phyloP scores from a whole-genome alignment of 2,329 filamentous ascomycete species.

The Diaporthe aspalathi region DNA sequence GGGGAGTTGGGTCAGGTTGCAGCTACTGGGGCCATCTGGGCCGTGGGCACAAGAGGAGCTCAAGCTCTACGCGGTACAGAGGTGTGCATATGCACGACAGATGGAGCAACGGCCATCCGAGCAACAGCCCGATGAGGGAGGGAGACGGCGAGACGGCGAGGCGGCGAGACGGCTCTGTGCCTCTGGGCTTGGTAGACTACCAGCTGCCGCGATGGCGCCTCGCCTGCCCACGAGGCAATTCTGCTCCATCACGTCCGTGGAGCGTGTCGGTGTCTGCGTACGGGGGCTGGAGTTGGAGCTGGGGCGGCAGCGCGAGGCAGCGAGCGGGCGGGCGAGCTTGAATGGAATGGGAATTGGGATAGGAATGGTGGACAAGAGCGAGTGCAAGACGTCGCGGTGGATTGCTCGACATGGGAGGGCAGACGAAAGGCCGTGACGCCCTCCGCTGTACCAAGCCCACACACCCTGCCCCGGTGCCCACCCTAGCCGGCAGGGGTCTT shows the following conservation, averaged over 20 bases:
- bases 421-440: slow-evolving; percentile 36
- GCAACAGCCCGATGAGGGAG: not conserved
- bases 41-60: not conserved
- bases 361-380: slow-evolving; percentile 28
- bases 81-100: slow-evolving; percentile 10
- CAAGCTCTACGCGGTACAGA: not conserved
- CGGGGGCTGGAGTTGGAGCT: not conserved
- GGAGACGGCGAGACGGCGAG: not conserved
- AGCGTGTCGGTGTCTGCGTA: not conserved
- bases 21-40: not conserved
- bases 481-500: slow-evolving; percentile 29
- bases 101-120: slow-evolving; percentile 7
- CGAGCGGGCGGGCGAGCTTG: not conserved
- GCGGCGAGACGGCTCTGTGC: not conserved
- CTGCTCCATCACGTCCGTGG: not conserved
- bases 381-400: slow-evolving; percentile 38
- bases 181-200: too few relatives aligned
- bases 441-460: slow-evolving; percentile 38
- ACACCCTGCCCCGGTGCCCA: slow-evolving; percentile 31
- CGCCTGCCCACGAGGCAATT: too few relatives aligned
- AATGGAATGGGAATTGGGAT: too few relatives aligned
- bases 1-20: too few relatives aligned
- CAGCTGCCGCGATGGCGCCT: too few relatives aligned
- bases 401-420: slow-evolving; percentile 35
- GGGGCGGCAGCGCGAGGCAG: not conserved